These are phyloP conservation scores for Phytophthora aleatoria DNA, from an alignment of 352 stramenopile genomes.

Conservation along the genomic window DNA sequence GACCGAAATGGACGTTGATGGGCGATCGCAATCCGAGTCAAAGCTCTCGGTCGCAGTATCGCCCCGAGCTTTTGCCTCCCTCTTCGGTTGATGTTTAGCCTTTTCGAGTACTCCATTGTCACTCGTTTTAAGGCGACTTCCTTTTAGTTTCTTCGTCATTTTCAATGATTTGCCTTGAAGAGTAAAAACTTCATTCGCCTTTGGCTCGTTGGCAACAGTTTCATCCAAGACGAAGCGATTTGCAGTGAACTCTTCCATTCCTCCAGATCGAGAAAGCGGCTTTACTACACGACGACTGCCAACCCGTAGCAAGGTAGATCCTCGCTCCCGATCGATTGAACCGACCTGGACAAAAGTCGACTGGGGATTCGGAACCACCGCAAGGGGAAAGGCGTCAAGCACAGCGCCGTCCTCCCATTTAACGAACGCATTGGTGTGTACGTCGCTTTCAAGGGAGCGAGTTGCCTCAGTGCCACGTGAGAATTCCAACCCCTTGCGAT, in stretches of 20 bases:
- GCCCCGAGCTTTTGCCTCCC: neutral
- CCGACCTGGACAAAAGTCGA: neutral
- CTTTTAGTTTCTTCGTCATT: slow-evolving; percentile 9
- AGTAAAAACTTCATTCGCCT: slow-evolving; percentile 4
- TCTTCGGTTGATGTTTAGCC: no score
- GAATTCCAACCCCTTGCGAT: neutral
- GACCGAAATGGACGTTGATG: slow-evolving; percentile 17
- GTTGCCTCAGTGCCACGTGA: neutral
- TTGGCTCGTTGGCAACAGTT: neutral
- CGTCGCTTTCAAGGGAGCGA: neutral
- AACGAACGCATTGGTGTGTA: slow-evolving; percentile 10
- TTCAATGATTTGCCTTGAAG: slow-evolving; percentile 21
- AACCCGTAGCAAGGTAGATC: neutral
- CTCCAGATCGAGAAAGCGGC: neutral
- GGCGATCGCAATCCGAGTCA: neutral
- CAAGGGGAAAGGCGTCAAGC: slow-evolving; percentile 29
- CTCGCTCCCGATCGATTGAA: neutral
- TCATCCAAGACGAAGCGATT: neutral
- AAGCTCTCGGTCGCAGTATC: no score
- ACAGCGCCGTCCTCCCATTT: slow-evolving; percentile 26
- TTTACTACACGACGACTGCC: neutral
- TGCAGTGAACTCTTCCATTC: neutral
- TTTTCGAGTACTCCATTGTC: neutral
- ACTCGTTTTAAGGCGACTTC: neutral
- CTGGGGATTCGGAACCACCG: slow-evolving; percentile 3